Percentiles rank a stretch among this genome's conserved stretches.
Evolutionary conservation across 345 rosid species (phyloP).

Genomic region (Moringa oleifera): DNA sequence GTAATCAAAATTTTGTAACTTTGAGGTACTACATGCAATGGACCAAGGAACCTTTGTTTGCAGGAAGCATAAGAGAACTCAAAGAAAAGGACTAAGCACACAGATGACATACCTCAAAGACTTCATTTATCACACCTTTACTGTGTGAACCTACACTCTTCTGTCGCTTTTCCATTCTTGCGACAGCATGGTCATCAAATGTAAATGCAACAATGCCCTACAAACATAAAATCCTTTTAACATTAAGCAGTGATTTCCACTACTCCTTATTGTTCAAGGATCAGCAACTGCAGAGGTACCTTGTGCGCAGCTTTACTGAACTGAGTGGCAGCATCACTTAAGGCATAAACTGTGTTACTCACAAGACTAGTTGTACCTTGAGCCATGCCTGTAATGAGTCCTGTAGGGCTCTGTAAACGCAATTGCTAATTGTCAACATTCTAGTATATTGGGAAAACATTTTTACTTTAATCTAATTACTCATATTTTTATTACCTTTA

Average conservation of each 20-base stretch:
- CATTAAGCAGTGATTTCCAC: conserved; percentile 10
- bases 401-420: conserved; percentile 69
- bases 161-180: conserved; percentile 70
- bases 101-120: conserved; percentile 65
- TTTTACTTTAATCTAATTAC: neutral
- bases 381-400: conserved; percentile 86
- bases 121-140: conserved; percentile 89
- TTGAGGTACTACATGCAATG: neutral
- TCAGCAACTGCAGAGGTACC: conserved; percentile 38
- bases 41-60: neutral
- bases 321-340: conserved; percentile 95
- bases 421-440: neutral
- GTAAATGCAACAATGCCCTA: conserved; percentile 96
- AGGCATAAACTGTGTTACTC: conserved; percentile 83
- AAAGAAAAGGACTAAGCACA: neutral
- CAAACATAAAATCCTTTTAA: conserved; percentile 17
- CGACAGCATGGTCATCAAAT: conserved; percentile 82
- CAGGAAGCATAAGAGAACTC: neutral
- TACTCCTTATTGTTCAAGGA: conserved; percentile 7
- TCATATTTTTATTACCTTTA: conserved; percentile 46
- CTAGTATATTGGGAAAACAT: too few species aligned
- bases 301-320: conserved; percentile 98
- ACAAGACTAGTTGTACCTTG: conserved; percentile 90
- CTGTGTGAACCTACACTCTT: conserved; percentile 69
- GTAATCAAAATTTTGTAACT: too few species aligned